Evolutionary conservation across 1,284 basidiomycete genomes (phyloP), one percentile per base, ranked within the genome.

Genomic region (Cyathus pygmaeus): DNA sequence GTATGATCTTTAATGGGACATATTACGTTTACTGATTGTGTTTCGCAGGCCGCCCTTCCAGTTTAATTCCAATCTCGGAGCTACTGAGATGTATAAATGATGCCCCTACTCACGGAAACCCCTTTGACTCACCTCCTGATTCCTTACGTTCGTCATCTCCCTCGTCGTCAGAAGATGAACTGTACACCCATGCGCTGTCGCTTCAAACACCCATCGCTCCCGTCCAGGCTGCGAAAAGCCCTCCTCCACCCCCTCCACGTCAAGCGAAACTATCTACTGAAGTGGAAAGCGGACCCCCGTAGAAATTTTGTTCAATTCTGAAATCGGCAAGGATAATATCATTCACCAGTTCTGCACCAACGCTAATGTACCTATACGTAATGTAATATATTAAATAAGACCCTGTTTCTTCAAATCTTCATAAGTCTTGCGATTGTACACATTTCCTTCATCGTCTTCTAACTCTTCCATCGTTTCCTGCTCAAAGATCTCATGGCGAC

Each of bases 381-480:
- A 36, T 15, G 15, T 36, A 36, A 57, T 15, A 55, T 27, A 62
- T 79, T 79, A 94, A 61, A 96, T 94, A 53, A 96, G 81, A 60
- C 94, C 94, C 75, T 96, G 94, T 78, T 95, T 94, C 83, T 95
- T 95, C 65, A 96, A 82, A 70, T 96, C 94, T 69, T 95, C 94
- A 71, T 94, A 96, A 15, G 94, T 95, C 82, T 95, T 94, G 66
- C 90, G 87, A 73, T 93, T 93, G 78, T 96, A 96, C 59, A 98
- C 96, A 70, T 99, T 98, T 17, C 96, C 96, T 72, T 98, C 96
- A 36, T 95, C 94, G 75, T 99, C 96, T 76, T 99, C 96, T 30
- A 98, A 86, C 78, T 99, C 96, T 76, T 98, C 96, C 86, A 96
- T 96, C 27, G 93, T 94, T 77, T 98, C 95, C 69, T 94, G 91